Conservation (phyloP, 805 yeast genomes). For the Metschnikowia lochheadii region DNA sequence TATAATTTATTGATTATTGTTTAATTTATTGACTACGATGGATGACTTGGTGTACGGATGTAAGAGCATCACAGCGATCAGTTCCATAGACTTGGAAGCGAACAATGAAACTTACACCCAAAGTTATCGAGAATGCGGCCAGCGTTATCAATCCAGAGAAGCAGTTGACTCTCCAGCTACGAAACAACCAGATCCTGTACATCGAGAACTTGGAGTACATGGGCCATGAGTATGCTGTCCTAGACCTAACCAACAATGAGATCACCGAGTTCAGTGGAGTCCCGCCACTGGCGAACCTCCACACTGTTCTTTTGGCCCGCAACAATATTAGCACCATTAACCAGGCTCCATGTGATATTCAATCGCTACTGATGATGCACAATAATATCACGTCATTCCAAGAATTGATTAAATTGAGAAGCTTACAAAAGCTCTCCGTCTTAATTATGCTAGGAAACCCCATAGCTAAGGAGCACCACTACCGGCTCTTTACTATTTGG, state of each 20-base stretch:
- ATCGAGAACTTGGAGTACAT: conserved; percentile 35
- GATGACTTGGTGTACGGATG: neutral
- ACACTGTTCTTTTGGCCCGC: conserved; percentile 56
- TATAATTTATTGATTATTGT: no score
- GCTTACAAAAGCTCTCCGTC: conserved; percentile 17
- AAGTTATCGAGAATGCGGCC: conserved; percentile 28
- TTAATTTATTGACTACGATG: no score
- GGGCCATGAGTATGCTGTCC: conserved; percentile 38
- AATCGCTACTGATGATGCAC: conserved; percentile 47
- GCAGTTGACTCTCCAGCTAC: conserved; percentile 31
- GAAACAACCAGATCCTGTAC: conserved; percentile 29
- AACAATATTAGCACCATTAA: conserved; percentile 51
- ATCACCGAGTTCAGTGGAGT: conserved; percentile 50
- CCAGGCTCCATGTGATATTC: conserved; percentile 28
- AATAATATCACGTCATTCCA: conserved; percentile 47
- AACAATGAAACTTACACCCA: conserved; percentile 36
- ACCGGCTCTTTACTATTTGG: conserved; percentile 59
- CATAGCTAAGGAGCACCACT: conserved; percentile 45
- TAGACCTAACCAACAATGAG: conserved; percentile 77
- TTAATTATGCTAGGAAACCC: conserved; percentile 59
- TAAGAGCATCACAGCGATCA: neutral
- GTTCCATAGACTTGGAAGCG: neutral
- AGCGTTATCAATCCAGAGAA: conserved; percentile 33
- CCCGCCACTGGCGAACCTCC: conserved; percentile 41
- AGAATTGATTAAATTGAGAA: conserved; percentile 25